Conservation (phyloP, 1,139 yeast species). For the Wickerhamomyces sp. region DNA sequence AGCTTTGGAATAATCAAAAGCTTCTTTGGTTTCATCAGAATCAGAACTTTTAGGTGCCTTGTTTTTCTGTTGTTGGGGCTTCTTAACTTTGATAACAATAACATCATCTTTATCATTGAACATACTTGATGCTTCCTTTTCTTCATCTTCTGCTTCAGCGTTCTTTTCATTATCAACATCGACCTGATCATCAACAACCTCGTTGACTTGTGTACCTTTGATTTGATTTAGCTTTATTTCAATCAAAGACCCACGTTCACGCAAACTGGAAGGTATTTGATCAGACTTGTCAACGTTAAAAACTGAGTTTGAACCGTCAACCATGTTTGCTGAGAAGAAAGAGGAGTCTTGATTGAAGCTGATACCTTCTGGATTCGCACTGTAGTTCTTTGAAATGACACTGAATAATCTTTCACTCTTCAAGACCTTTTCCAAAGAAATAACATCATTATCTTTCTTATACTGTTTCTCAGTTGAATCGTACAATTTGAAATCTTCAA, state of each 20-base stretch:
- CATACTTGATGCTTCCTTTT: constrained; percentile 10
- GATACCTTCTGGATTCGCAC: not conserved
- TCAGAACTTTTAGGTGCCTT: constrained; percentile 19
- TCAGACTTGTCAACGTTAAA: not conserved
- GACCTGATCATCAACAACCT: not conserved
- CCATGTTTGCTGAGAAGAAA: constrained; percentile 1
- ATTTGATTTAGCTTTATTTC: constrained; percentile 4
- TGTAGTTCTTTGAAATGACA: not conserved
- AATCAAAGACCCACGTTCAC: constrained; percentile 1
- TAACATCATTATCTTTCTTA: not conserved
- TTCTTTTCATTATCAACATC: not conserved
- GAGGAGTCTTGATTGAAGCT: constrained; percentile 2
- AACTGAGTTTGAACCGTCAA: not conserved
- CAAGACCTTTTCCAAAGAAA: constrained; percentile 8
- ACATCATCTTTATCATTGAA: constrained; percentile 44
- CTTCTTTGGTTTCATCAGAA: constrained; percentile 17
- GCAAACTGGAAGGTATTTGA: not conserved
- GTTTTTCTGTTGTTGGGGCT: constrained; percentile 14
- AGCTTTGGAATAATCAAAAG: constrained; percentile 44
- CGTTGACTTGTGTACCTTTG: not conserved
- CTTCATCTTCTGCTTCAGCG: constrained; percentile 3
- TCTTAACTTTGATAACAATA: constrained; percentile 44
- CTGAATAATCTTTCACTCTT: constrained; percentile 5
- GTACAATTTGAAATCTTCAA: constrained; percentile 14
- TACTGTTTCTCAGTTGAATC: constrained; percentile 5